Evolutionary conservation across 495 filamentous ascomycete species (phyloP), one percentile per base, ranked within the genome.

Genomic region (Penicillium atrosanguineum): DNA sequence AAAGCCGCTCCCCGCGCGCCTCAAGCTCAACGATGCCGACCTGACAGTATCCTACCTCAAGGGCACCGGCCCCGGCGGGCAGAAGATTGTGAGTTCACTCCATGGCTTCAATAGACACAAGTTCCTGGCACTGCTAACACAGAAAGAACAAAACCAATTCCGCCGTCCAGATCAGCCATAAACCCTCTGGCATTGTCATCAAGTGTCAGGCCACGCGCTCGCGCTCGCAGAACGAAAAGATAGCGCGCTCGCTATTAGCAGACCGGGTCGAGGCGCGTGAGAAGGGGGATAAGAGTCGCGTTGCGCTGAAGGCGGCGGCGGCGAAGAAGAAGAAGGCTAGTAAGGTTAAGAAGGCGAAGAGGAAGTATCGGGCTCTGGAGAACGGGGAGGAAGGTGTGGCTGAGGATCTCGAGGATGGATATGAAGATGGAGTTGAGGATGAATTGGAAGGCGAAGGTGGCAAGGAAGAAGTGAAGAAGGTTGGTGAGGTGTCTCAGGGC

Each of bases 161-260:
- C 8, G 94, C 94, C 43, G 94, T 97, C 37, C 95, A 98, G 64
- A 79, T 98, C 23, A 92, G 84, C 51, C 94, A 98, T 72, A 71
- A 88, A 19, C 90, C 92, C 14, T 93, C 91, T 8, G 92, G 92
- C 44, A 72, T 96, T 25, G 91, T 97, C 20, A 76, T 97, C 11
- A 98, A 98, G 69, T 91, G 79, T 38, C 94, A 98, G 70, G 90
- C 85, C 6, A 97, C 95, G 5, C 86, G 94, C 18, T 94, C 89
- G 0, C 84, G 89, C 31, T 77, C 79, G 23, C 91, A 97, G 71
- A 98, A 98, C 69, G 85, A 91, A 48, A 93, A 88, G 74, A 86
- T 90, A 38, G 94, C 94, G 16, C 81, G 92, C 25, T 75, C 82
- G 41, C 67, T 94, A 18, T 77, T 98, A 3, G 90, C 89, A 36